Evolutionary conservation across 768 basidiomycete species (phyloP).

Genomic region (Termitomyces eurrhizus): DNA sequence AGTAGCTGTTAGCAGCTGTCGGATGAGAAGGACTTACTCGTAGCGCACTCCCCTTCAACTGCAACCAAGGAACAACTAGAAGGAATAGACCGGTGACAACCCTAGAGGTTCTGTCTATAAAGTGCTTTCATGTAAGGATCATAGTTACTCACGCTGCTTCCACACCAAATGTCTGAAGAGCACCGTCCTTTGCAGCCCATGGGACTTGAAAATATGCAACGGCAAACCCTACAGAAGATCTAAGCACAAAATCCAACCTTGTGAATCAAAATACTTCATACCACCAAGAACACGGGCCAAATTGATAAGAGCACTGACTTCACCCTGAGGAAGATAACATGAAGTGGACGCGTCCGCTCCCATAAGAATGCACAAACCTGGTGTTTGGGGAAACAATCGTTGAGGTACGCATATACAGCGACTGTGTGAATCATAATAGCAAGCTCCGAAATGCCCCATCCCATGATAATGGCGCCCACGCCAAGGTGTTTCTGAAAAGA

Average conservation of each 20-base stretch:
- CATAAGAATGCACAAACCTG: conserved; percentile 10
- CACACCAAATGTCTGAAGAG: conserved; percentile 56
- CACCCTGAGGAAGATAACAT: conserved; percentile 34
- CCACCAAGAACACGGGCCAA: conserved; percentile 51
- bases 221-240: conserved; percentile 38
- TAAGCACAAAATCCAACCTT: neutral
- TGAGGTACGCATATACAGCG: conserved; percentile 47
- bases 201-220: conserved; percentile 67
- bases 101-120: conserved; percentile 19
- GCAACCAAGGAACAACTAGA: conserved; percentile 47
- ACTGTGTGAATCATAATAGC: conserved; percentile 59
- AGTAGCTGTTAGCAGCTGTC: neutral
- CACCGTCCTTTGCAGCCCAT: conserved; percentile 58
- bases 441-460: conserved; percentile 62
- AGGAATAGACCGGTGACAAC: conserved; percentile 50
- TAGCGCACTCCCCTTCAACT: conserved; percentile 42
- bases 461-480: conserved; percentile 54
- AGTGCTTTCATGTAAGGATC: neutral
- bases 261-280: conserved; percentile 12
- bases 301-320: conserved; percentile 60
- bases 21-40: conserved; percentile 29
- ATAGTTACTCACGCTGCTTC: conserved; percentile 51
- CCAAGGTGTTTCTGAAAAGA: conserved; percentile 49
- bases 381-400: conserved; percentile 23
- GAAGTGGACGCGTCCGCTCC: too few species aligned